Evolutionary conservation across 306 rosid species (phyloP), one percentile per base, ranked within the genome.

Genomic region (Casuarina glauca): DNA sequence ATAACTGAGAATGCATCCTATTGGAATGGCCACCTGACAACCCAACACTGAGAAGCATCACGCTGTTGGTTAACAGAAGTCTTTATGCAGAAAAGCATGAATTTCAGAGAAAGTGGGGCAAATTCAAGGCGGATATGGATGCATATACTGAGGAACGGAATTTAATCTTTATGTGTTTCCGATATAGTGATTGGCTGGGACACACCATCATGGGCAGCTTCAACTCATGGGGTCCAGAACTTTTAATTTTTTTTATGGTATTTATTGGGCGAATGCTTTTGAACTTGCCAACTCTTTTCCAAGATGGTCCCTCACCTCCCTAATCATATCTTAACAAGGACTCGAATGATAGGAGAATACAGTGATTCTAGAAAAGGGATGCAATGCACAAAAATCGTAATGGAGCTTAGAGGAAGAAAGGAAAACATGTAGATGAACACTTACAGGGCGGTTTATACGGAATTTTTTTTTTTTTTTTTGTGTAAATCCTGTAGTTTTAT

Each of bases 151-250:
- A 84, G 77, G 81, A 88, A 82, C 84, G 80, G 88, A 66, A 76
- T 71, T 74, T 87, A 78, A 73, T 82, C 81, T 64, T 79, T 73
- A 62, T 87, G 78, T 78, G 84, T 80, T 83, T 82, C 80, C 75
- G 69, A 69, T 82, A 20, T 57, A 82, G 82, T 84, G 49, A 73
- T 76, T 83, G 76, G 78, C 76, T 85, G 74, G 43, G 85, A 88
- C 96, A 90, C 78, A 55, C 69, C 81, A 86, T 80, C 71, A 88
- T 86, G 96, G 91, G 87, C 83, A 86, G 90, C 82, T 86, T 83
- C 87, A 82, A 81, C 43, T 82, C 74, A 81, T 81, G 87, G 86
- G 83, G 75, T 84, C 90, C 90, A 81, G 64, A 4, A 72, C 78
- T 69, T 50, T 74, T 68, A 60, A 41, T 79, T 61, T 82, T 42